These are phyloP conservation scores for Rhipidocladum racemiflorum DNA, from an alignment of 176 grass and related monocot genomes.

Conservation along the genomic window DNA sequence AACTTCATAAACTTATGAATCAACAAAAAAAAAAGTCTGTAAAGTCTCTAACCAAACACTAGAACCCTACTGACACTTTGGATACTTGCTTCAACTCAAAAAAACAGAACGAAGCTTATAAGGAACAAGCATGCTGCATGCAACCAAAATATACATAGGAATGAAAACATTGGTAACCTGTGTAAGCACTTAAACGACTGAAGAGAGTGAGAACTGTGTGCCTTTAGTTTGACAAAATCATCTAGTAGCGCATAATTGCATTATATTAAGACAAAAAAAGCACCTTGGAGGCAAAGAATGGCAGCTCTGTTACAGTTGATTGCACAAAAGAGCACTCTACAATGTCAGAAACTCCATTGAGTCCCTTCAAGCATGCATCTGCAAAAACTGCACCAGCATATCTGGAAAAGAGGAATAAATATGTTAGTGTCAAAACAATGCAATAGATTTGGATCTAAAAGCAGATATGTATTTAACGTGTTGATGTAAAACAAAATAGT, in stretches of 20 bases:
- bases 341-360: conserved; percentile 82
- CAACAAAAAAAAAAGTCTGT: neutral
- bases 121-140: neutral
- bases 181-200: neutral
- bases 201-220: neutral
- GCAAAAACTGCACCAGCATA: conserved; percentile 96
- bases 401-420: conserved; percentile 24
- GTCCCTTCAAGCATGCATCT: conserved; percentile 97
- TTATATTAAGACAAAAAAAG: neutral
- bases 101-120: neutral
- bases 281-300: conserved; percentile 99
- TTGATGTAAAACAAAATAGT: neutral
- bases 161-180: neutral
- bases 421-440: neutral
- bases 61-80: neutral
- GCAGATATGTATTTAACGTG: neutral
- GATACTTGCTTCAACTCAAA: neutral
- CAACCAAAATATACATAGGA: neutral
- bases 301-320: conserved; percentile 80
- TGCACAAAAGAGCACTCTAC: conserved; percentile 95
- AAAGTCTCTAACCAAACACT: neutral
- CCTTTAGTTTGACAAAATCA: conserved; percentile 1
- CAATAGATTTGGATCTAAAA: neutral
- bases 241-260: neutral
- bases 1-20: neutral